Conservation (phyloP, 2,329 filamentous ascomycete genomes). For the Claviceps paspali region DNA sequence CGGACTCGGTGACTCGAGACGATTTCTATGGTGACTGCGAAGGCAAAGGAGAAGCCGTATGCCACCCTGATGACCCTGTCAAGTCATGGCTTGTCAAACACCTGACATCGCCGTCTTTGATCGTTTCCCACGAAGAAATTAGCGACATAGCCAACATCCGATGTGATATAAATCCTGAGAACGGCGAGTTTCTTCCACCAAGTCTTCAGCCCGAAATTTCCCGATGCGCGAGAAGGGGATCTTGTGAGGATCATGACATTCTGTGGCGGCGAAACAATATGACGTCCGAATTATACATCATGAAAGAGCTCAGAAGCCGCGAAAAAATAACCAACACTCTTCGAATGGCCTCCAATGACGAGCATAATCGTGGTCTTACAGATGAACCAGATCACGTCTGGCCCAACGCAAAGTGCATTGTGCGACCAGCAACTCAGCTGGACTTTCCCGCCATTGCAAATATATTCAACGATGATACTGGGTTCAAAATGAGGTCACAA, state of each 20-base stretch:
- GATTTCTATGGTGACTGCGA: not conserved
- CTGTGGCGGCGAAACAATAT: conserved; percentile 16
- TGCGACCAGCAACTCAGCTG: conserved; percentile 24
- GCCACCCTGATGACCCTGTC: not conserved
- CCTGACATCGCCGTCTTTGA: not conserved
- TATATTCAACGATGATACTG: conserved; percentile 30
- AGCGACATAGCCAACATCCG: not conserved
- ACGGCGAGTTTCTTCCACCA: conserved; percentile 19
- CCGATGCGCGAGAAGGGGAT: conserved; percentile 1
- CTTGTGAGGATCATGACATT: conserved; percentile 8
- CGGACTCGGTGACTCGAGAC: not conserved
- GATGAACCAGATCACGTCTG: conserved; percentile 7
- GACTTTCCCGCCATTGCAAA: conserved; percentile 25
- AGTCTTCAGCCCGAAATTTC: conserved; percentile 18
- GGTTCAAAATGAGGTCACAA: not conserved
- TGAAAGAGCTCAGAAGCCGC: conserved; percentile 11
- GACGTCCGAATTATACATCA: conserved; percentile 14
- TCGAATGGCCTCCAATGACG: not conserved
- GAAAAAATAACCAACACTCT: conserved; percentile 7
- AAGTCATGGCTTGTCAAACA: conserved; percentile 2
- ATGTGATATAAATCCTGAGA: conserved; percentile 22
- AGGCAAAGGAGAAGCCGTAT: not conserved
- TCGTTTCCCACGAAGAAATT: not conserved
- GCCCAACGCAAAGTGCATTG: conserved; percentile 18
- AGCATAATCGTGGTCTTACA: not conserved